A percentile compares a stretch with the other conserved stretches of the same genome.
phyloP scores from a whole-genome alignment of 2,329 filamentous ascomycete genomes.

The Metarhizium humberi region DNA sequence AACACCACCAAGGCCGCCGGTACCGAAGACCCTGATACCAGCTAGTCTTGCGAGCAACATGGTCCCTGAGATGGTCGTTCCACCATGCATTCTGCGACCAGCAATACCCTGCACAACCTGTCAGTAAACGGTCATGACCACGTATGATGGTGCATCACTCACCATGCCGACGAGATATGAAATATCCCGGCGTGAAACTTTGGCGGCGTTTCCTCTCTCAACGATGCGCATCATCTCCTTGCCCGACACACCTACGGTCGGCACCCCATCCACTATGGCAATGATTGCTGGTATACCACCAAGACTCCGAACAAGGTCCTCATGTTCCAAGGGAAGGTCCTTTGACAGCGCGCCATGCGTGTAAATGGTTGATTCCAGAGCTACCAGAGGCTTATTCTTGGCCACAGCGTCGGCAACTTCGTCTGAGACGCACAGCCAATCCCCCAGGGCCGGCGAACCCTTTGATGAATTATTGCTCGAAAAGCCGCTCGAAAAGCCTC shows the following conservation, averaged over 20 bases:
- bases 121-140: neutral
- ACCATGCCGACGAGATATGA: conserved; percentile 73
- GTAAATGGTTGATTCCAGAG: conserved; percentile 93
- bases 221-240: conserved; percentile 69
- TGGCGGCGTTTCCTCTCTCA: conserved; percentile 57
- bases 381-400: conserved; percentile 73
- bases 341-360: conserved; percentile 85
- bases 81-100: conserved; percentile 67
- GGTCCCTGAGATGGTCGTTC: conserved; percentile 87
- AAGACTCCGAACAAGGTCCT: conserved; percentile 69
- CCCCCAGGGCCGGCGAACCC: conserved; percentile 10
- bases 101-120: conserved; percentile 41
- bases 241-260: conserved; percentile 65
- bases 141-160: conserved; percentile 17
- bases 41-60: conserved; percentile 82
- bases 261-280: conserved; percentile 75
- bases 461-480: conserved; percentile 13
- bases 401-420: conserved; percentile 73
- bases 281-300: conserved; percentile 87
- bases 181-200: conserved; percentile 81
- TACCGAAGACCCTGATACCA: conserved; percentile 88
- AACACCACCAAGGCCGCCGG: conserved; percentile 88
- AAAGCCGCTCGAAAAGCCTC: neutral
- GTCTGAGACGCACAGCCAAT: conserved; percentile 62
- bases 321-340: conserved; percentile 65